Percentiles rank a stretch among this genome's conserved stretches.
Evolutionary conservation across 441 rosid species (phyloP).

Genomic region (Eruca vesicaria): DNA sequence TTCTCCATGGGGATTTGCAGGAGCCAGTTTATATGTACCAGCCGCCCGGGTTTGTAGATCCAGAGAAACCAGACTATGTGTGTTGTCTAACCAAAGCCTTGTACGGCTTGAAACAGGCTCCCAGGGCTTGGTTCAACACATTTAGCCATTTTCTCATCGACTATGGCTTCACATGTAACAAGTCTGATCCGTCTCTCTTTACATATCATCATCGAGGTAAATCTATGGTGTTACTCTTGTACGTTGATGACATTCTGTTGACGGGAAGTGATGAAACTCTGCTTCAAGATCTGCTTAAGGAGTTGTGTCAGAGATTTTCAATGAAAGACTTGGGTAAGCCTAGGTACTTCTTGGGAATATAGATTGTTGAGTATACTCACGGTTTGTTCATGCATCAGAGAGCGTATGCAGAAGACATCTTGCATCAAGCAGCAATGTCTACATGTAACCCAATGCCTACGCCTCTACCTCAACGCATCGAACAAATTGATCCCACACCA

Average conservation of each 20-base stretch:
- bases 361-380: no score
- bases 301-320: no score
- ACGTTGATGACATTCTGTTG: neutral
- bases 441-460: no score
- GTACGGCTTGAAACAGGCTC: neutral
- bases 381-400: no score
- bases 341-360: no score
- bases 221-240: neutral
- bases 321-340: no score
- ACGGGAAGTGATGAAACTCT: neutral
- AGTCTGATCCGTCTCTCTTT: neutral
- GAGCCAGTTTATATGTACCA: neutral
- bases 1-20: neutral
- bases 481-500: no score
- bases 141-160: neutral
- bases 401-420: no score
- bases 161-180: neutral
- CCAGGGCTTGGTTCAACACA: neutral
- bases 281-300: no score
- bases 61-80: neutral
- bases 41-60: neutral
- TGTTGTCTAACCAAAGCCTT: neutral
- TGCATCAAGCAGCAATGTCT: no score
- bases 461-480: no score
- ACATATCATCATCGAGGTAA: neutral